A percentile compares a stretch with the other conserved stretches of the same genome.
These are phyloP conservation scores for Tricholoma sp. DNA, from an alignment of 768 basidiomycete species.

Conservation along the genomic window DNA sequence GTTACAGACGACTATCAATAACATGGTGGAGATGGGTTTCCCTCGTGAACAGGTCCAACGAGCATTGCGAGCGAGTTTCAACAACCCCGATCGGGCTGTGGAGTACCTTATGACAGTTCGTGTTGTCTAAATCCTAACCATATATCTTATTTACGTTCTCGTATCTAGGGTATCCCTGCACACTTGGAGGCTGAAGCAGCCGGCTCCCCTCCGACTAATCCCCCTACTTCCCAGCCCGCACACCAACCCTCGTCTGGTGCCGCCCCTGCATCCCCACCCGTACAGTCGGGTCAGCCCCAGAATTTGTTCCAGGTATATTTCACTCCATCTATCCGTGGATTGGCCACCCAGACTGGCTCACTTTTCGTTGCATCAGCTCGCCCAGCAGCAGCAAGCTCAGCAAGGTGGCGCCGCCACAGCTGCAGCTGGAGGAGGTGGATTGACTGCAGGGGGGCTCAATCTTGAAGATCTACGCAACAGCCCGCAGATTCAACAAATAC, in stretches of 20 bases:
- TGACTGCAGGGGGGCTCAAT: constrained; percentile 32
- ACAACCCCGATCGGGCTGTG: constrained; percentile 97
- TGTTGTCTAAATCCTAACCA: neutral
- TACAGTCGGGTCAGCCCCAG: constrained; percentile 50
- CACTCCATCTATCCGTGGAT: neutral
- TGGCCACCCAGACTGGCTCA: neutral
- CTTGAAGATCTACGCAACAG: constrained; percentile 52
- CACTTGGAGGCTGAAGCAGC: constrained; percentile 54
- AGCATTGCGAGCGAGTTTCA: constrained; percentile 89
- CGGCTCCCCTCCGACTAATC: constrained; percentile 7
- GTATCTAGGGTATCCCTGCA: constrained; percentile 70
- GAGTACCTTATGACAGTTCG: constrained; percentile 93
- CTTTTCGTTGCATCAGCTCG: constrained; percentile 42
- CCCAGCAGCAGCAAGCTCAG: constrained; percentile 66
- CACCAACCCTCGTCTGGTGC: constrained; percentile 28
- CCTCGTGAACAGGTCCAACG: constrained; percentile 76
- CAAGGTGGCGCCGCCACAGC: constrained; percentile 31
- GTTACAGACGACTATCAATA: constrained; percentile 71
- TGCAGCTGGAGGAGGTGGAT: constrained; percentile 25
- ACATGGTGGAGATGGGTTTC: constrained; percentile 96
- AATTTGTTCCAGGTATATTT: constrained; percentile 78
- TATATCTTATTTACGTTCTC: constrained; percentile 7
- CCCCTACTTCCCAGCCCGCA: constrained; percentile 29
- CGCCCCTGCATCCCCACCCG: constrained; percentile 29
- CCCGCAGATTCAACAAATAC: constrained; percentile 68